Evolutionary conservation across 805 yeast species (phyloP), one percentile per base, ranked within the genome.

Genomic region (Brettanomyces nanus): DNA sequence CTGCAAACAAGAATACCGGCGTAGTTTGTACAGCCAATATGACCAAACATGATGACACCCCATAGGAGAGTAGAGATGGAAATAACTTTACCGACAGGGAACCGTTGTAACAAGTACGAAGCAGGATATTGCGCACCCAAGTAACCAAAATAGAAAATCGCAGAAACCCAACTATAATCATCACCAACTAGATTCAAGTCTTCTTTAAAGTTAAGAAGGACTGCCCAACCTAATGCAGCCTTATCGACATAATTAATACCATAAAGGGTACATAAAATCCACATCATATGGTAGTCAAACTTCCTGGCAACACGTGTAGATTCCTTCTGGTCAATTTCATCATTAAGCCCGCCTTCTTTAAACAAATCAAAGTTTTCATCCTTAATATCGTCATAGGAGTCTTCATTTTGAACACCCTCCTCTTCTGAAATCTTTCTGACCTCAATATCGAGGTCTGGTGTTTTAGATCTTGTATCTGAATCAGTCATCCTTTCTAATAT

Each of bases 91-190:
- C 60, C 60, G 31, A 66, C 55, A 1, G 83, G 80, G 28, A 63
- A 62, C 31, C 59, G 65, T 46, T 77, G 82, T 31, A 48, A 57
- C 37, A 45, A 10, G 19, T 33, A 38, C 10, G 32, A 31, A 19
- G 38, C 33, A 17, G 41, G 39, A 35, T 38, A 38, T 22, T 41
- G 37, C 18, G 43, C 46, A 9, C 73, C 75, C 33, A 80, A 52
- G 52, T 43, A 43, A 1, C 72, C 73, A 29, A 66, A 51, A 45
- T 69, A 68, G 39, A 68, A 68, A 2, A 64, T 52, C 7, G 68
- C 52, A 1, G 68, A 65, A 11, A 64, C 59, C 73, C 74, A 68
- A 13, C 67, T 52, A 41, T 62, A 70, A 36, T 59, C 49, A 21
- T 46, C 45, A 23, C 73, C 68, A 6, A 34, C 39, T 56, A 70